These are phyloP conservation scores for Neophaeococcomyces mojaviensis DNA, from an alignment of 2,329 filamentous ascomycete species.

Conservation along the genomic window DNA sequence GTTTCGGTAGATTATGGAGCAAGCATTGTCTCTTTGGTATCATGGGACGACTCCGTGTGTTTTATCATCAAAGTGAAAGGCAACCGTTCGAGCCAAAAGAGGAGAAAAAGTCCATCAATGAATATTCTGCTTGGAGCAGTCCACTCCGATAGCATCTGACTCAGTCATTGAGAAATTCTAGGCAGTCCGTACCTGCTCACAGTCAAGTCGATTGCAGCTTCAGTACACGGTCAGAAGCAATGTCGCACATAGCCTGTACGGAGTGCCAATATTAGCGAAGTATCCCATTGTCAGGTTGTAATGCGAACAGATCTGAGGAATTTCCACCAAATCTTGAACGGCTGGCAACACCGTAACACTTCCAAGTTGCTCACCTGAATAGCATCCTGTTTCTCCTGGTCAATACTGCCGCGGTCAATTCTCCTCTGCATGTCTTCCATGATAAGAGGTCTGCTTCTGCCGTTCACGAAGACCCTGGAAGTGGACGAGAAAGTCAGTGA, in stretches of 20 bases:
- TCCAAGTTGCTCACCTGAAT: slow-evolving; percentile 53
- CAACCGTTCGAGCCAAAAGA: too few relatives aligned
- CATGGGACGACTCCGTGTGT: too few relatives aligned
- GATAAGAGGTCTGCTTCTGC: slow-evolving; percentile 62
- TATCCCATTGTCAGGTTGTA: not conserved
- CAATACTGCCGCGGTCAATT: slow-evolving; percentile 61
- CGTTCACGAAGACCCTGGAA: slow-evolving; percentile 76
- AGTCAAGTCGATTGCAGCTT: slow-evolving; percentile 46
- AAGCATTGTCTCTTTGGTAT: too few relatives aligned
- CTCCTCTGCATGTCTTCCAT: slow-evolving; percentile 74
- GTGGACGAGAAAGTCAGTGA: slow-evolving; percentile 9
- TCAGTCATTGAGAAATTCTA: too few relatives aligned
- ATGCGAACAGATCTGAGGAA: not conserved
- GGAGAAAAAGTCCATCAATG: too few relatives aligned
- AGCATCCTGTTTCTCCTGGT: slow-evolving; percentile 62
- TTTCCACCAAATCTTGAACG: not conserved
- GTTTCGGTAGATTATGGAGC: too few relatives aligned
- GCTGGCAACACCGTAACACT: slow-evolving; percentile 17
- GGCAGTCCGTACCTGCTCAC: too few relatives aligned
- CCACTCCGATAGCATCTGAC: too few relatives aligned
- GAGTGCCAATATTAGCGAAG: slow-evolving; percentile 7
- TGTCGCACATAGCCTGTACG: slow-evolving; percentile 77
- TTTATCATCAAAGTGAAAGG: too few relatives aligned
- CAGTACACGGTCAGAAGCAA: slow-evolving; percentile 68
- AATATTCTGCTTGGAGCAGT: too few relatives aligned